phyloP scores from a whole-genome alignment of 2,329 filamentous ascomycete species.

The Coleophoma cylindrospora region DNA sequence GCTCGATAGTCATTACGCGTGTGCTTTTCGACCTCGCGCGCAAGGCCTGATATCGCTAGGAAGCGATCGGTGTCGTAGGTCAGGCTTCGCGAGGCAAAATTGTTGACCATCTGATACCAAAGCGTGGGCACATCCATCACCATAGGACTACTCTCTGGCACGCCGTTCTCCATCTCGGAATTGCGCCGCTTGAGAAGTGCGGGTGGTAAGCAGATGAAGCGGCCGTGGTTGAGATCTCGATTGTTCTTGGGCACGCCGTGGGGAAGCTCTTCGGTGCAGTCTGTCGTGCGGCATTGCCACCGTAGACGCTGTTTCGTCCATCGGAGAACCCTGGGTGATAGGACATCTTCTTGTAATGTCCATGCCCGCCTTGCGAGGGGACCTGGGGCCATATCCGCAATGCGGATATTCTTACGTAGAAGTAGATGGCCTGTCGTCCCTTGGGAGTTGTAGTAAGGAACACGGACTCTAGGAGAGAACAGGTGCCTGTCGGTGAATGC shows the following conservation, averaged over 20 bases:
- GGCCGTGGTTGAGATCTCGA: background rate
- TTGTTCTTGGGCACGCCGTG: background rate
- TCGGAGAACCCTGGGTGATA: slow-evolving; percentile 1
- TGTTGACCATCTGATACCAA: slow-evolving; percentile 1
- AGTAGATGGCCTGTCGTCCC: background rate
- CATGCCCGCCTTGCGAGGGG: background rate
- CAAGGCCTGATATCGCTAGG: slow-evolving; percentile 1
- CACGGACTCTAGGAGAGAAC: background rate
- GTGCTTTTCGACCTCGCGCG: background rate
- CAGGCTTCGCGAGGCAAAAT: slow-evolving; percentile 2
- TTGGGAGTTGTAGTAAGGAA: background rate
- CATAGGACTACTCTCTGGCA: no score
- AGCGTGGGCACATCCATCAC: background rate
- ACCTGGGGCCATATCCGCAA: background rate
- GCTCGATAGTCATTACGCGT: background rate
- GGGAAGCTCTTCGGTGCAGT: background rate
- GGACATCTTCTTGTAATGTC: slow-evolving; percentile 2
- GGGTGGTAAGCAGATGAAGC: background rate
- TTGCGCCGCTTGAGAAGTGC: background rate
- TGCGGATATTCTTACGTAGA: background rate
- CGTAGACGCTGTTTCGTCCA: background rate
- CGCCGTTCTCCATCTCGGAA: background rate
- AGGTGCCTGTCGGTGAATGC: background rate
- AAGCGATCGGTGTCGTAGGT: slow-evolving; percentile 3
- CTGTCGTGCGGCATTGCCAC: background rate